A percentile compares a stretch with the other conserved stretches of the same genome.
Evolutionary conservation across 2,329 filamentous ascomycete genomes (phyloP).

Genomic region (Blastomyces silverae): DNA sequence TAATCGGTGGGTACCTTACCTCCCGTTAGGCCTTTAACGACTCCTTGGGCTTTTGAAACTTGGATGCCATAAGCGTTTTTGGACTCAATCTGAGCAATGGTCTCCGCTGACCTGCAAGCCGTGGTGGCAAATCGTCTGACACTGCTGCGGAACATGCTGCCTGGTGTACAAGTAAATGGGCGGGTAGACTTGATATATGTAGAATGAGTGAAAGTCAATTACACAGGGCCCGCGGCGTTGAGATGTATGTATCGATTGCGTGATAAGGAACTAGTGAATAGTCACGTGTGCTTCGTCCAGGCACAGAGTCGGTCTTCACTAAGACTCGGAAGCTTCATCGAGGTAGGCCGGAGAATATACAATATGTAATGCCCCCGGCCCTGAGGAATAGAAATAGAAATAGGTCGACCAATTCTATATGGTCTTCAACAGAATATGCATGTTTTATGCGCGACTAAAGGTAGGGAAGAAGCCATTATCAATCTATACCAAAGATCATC

Average conservation of each 20-base stretch:
- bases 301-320: neutral
- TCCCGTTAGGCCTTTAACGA: constrained; percentile 71
- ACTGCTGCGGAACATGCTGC: constrained; percentile 61
- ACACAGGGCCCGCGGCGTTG: neutral
- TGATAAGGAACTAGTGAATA: neutral
- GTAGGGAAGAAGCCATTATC: neutral
- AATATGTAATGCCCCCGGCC: neutral
- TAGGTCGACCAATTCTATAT: neutral
- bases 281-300: constrained; percentile 3
- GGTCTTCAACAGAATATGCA: neutral
- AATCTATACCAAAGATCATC: neutral
- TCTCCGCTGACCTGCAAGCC: constrained; percentile 50
- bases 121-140: constrained; percentile 61
- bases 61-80: constrained; percentile 57
- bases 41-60: constrained; percentile 72
- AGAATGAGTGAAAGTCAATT: neutral
- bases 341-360: neutral
- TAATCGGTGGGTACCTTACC: constrained; percentile 48
- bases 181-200: neutral
- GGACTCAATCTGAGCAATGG: constrained; percentile 42
- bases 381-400: neutral
- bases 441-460: neutral
- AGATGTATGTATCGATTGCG: neutral
- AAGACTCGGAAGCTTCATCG: neutral
- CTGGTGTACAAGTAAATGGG: constrained; percentile 7